Evolutionary conservation across 1,284 basidiomycete species (phyloP).

Genomic region (Macrocystidia cucumis): DNA sequence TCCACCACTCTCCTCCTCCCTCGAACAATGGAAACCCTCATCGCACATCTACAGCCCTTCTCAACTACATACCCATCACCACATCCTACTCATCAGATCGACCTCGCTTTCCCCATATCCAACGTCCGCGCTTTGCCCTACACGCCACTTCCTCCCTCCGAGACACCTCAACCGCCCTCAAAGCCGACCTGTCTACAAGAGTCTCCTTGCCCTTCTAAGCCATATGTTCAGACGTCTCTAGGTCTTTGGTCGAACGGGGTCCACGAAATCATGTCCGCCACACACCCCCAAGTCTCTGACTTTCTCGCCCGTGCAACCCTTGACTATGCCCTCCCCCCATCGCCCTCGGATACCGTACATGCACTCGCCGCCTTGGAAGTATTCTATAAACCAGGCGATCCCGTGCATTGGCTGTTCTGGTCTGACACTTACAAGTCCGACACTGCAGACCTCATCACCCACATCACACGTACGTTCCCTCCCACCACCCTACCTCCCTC

Average conservation of each 20-base stretch:
- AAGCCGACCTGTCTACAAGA: conserved; percentile 7
- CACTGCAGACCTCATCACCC: conserved; percentile 30
- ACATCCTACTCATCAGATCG: neutral
- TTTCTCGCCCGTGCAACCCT: conserved; percentile 25
- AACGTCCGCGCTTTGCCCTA: conserved; percentile 5
- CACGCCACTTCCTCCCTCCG: neutral
- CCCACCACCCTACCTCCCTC: conserved; percentile 3
- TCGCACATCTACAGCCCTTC: too few species aligned
- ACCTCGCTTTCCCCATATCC: conserved; percentile 3
- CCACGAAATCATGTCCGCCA: conserved; percentile 21
- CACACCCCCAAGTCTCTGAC: conserved; percentile 26
- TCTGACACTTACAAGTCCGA: conserved; percentile 23
- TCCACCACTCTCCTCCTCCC: too few species aligned
- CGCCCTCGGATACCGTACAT: conserved; percentile 28
- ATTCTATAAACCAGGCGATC: conserved; percentile 28
- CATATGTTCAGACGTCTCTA: conserved; percentile 18
- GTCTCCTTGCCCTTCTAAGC: conserved; percentile 9
- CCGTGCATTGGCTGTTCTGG: conserved; percentile 42
- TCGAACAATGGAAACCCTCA: too few species aligned
- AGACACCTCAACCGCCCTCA: conserved; percentile 4
- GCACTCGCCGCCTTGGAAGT: conserved; percentile 38
- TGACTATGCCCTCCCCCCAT: conserved; percentile 22
- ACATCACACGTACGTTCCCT: conserved; percentile 29
- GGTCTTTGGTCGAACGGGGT: conserved; percentile 30
- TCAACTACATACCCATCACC: too few species aligned